Evolutionary conservation across 2,329 filamentous ascomycete species (phyloP).

Genomic region (Alternaria sp.): DNA sequence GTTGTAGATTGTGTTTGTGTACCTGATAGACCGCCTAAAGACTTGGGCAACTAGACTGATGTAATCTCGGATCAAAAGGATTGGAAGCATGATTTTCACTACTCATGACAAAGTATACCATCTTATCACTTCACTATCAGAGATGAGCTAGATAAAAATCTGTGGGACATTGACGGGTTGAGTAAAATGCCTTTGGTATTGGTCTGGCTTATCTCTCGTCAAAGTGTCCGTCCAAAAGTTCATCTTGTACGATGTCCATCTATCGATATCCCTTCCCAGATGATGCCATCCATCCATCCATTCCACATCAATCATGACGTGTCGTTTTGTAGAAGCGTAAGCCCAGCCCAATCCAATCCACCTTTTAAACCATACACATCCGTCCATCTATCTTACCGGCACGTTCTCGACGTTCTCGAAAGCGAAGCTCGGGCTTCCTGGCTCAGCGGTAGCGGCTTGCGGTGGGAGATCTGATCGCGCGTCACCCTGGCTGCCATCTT

Average conservation of each 20-base stretch:
- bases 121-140: background rate
- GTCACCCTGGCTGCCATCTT: constrained; percentile 64
- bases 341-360: background rate
- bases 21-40: background rate
- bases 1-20: constrained; percentile 40
- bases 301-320: constrained; percentile 4
- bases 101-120: background rate
- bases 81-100: background rate
- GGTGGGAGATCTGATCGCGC: constrained; percentile 66
- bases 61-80: background rate
- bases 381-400: constrained; percentile 30
- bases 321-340: constrained; percentile 1
- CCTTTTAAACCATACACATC: background rate
- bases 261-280: background rate
- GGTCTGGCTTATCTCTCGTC: background rate
- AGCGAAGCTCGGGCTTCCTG: constrained; percentile 80
- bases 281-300: background rate
- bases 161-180: background rate
- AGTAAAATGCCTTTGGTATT: constrained; percentile 1
- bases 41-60: background rate
- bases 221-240: background rate
- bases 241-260: constrained; percentile 1
- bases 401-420: constrained; percentile 76
- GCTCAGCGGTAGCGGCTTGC: constrained; percentile 76
- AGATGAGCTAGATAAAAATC: too few relatives aligned